A percentile compares a stretch with the other conserved stretches of the same genome.
Conservation (phyloP, 805 yeast genomes). For the Spathaspora boniae region DNA sequence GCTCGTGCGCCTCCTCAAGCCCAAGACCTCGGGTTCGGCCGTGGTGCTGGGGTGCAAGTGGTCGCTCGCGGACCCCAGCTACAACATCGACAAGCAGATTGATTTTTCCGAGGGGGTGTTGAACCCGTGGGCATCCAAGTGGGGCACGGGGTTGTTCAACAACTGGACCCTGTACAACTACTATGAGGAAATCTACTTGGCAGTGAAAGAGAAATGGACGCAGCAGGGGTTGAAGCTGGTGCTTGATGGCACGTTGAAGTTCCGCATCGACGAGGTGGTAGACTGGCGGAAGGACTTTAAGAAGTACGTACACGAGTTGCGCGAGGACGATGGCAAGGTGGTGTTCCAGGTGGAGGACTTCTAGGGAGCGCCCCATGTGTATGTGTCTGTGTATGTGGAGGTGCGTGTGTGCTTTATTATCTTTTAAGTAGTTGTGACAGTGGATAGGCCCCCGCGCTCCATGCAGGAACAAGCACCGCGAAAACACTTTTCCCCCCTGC, state of each 20-base stretch:
- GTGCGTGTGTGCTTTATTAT: too few species aligned
- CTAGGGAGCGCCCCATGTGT: too few species aligned
- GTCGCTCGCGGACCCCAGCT: conserved; percentile 27
- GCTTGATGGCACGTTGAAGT: conserved; percentile 24
- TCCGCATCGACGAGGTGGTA: conserved; percentile 24
- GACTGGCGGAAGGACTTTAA: conserved; percentile 40
- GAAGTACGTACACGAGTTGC: conserved; percentile 22
- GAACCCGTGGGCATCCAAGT: conserved; percentile 34
- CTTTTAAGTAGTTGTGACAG: too few species aligned
- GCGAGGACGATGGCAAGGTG: conserved; percentile 29
- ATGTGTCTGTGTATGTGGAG: too few species aligned
- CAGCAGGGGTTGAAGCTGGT: conserved; percentile 28
- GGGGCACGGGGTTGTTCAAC: conserved; percentile 33
- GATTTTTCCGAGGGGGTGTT: conserved; percentile 15
- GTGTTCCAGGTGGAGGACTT: conserved; percentile 38
- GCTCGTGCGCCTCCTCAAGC: conserved; percentile 32
- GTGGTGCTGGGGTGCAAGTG: conserved; percentile 37
- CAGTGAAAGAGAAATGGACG: conserved; percentile 28
- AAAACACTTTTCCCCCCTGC: too few species aligned
- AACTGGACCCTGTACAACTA: conserved; percentile 28
- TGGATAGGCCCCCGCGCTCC: too few species aligned
- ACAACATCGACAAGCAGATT: conserved; percentile 27
- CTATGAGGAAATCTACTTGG: conserved; percentile 29
- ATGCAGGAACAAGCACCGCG: too few species aligned
- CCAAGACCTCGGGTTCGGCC: conserved; percentile 23